Base-by-base conservation (phyloP, 768 basidiomycete genomes). In the Tylopilus sp. region DNA sequence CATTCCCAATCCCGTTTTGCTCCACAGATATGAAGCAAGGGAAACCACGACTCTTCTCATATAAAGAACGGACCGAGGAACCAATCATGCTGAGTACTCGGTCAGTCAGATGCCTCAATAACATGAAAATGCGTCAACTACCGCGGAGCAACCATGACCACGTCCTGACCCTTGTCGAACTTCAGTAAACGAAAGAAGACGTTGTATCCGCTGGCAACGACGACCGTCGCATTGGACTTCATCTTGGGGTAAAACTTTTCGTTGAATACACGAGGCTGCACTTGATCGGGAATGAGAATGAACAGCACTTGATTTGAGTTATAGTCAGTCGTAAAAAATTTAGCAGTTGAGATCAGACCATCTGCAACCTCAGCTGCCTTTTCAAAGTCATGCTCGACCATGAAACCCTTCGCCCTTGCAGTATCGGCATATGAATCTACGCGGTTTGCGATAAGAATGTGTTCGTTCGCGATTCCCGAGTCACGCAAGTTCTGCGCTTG, bases 261-360 rank as follows among this genome's bases (percentile, higher is more conserved):
- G 55, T 84, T 84, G 69, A 83, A 84, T n/a, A 83, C 67, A 40
- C 75, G 70, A 33, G 82, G 80, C 58, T 84, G 83, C 8, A 78
- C 31, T 31, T 31, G 83, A 57, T 85, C 83, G 6, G 83, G 82
- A 46, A 85, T 75, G 57, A 84, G 69, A 28, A 84, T 63, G 71
- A 83, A 85, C 17, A 85, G 48, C 31, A 31, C 31, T 31, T 31
- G 12, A 6, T 31, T 31, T 31, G 4, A 31, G 15, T 9, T 13
- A 31, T 13, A 31, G 9, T 31, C 31, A 31, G 31, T 31, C 31
- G 6, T 31, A 15, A 17, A 35, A 35, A 35, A n/a, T n/a, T 35
- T 35, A 35, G 31, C 13, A 31, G 15, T 31, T 31, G 31, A 13
- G 13, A 31, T 5, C 11, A 31, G 31, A 31, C 31, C 31, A 31